Percentiles rank a stretch among this genome's conserved stretches.
Evolutionary conservation across 2,329 filamentous ascomycete genomes (phyloP).

Genomic region (Metarhizium brunneum): DNA sequence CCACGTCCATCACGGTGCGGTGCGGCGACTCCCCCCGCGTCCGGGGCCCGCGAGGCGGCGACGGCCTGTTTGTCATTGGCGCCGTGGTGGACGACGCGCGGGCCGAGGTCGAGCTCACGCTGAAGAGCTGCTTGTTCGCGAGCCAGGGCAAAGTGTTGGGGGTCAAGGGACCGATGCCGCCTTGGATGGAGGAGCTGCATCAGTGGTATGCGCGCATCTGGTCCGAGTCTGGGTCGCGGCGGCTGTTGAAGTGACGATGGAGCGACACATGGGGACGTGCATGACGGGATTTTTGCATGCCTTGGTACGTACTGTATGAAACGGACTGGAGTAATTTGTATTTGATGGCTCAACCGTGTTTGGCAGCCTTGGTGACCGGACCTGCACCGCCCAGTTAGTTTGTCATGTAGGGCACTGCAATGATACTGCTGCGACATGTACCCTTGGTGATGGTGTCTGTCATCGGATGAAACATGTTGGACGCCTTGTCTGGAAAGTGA

Average conservation of each 20-base stretch:
- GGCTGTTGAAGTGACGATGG: constrained; percentile 20
- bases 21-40: constrained; percentile 57
- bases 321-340: too few relatives aligned
- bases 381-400: too few relatives aligned
- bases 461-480: too few relatives aligned
- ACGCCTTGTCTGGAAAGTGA: too few relatives aligned
- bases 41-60: constrained; percentile 43
- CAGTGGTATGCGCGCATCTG: constrained; percentile 33
- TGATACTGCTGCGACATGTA: too few relatives aligned
- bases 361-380: too few relatives aligned
- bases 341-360: too few relatives aligned
- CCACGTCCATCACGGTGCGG: constrained; percentile 50
- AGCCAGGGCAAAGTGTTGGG: constrained; percentile 27
- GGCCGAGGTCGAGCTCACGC: constrained; percentile 50
- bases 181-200: constrained; percentile 20
- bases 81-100: constrained; percentile 49
- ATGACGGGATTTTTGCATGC: too few relatives aligned
- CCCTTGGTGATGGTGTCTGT: too few relatives aligned
- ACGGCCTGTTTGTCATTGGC: constrained; percentile 58
- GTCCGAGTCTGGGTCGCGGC: constrained; percentile 22
- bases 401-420: too few relatives aligned
- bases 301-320: too few relatives aligned
- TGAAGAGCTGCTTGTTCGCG: constrained; percentile 56
- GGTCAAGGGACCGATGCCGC: constrained; percentile 20
- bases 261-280: too few relatives aligned